Base-by-base conservation (phyloP, 192 early-diverging fungal species). In the Pilaira anomala region DNA sequence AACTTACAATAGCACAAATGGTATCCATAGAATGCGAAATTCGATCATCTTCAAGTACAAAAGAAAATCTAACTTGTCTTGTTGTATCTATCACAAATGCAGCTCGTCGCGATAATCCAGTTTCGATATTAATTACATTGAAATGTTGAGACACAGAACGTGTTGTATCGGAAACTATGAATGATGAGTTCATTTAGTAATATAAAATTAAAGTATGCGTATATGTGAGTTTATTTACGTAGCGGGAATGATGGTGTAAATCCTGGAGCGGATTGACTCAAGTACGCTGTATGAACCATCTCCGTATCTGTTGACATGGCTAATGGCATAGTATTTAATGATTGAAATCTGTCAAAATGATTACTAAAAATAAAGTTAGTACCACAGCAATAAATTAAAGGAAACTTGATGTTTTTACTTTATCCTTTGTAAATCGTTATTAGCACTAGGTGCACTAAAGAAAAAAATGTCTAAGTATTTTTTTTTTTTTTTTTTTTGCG, bases 81-180 rank as follows among this genome's bases (percentile, higher is more conserved):
- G 21, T 48, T 45, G 54, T 61, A 33, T 68, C 66, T 21, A 68
- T 46, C 24, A 68, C 19, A 48, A 62, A 61, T 3, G 60, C 50
- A 7, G 66, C 44, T 51, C 61, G 48, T 36, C 40, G 42, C 11
- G 60, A 50, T n/a, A 56, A 48, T 4, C 60, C 59, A 21, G 59
- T 62, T 14, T 42, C 30, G 44, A 53, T 36, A 42, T 68, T 42
- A 7, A 68, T 13, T 3, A 62, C 60, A 22, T 62, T 61, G 19
- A 55, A 68, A 48, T 62, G 30, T 8, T 42, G 59, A 18, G 51
- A 42, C 3, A 62, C 40, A 19, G 60, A 61, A 14, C 60, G 60
- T 7, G 67, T 68, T 13, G 67, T 49, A 48, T 68, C 67, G 2
- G 67, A 48, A 22, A 68, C 67, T 68, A 60, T 19, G 41, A n/a